Evolutionary conservation across 768 basidiomycete species (phyloP).

Genomic region (Russula emetica): DNA sequence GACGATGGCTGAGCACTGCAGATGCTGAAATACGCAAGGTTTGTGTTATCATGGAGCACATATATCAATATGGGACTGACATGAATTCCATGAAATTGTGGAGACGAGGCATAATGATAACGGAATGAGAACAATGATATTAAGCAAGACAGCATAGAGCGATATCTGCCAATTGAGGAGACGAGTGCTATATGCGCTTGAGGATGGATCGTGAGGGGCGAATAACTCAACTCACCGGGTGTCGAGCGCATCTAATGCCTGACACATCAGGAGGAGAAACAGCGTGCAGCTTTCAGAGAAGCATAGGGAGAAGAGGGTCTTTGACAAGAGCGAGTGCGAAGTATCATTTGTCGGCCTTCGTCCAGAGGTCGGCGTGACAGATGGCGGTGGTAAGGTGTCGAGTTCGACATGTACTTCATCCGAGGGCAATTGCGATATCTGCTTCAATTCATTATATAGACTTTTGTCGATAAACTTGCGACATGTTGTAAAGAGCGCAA

Average conservation of each 20-base stretch:
- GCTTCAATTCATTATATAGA: slow-evolving; percentile 25
- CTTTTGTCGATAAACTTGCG: slow-evolving; percentile 24
- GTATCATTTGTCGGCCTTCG: slow-evolving; percentile 24
- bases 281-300: slow-evolving; percentile 73
- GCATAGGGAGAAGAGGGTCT: slow-evolving; percentile 59
- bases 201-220: not conserved
- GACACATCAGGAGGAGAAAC: slow-evolving; percentile 69
- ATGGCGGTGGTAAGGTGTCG: slow-evolving; percentile 23
- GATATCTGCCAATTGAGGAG: slow-evolving; percentile 67
- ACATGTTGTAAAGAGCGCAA: slow-evolving; percentile 24
- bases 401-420: slow-evolving; percentile 11
- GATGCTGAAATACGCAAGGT: not conserved
- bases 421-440: slow-evolving; percentile 14
- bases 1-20: slow-evolving; percentile 8
- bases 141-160: slow-evolving; percentile 52
- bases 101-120: slow-evolving; percentile 58
- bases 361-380: slow-evolving; percentile 5
- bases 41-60: not conserved
- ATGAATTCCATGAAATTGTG: slow-evolving; percentile 33
- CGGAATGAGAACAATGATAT: slow-evolving; percentile 65
- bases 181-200: slow-evolving; percentile 45
- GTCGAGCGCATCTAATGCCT: slow-evolving; percentile 53
- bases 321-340: slow-evolving; percentile 54
- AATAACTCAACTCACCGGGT: slow-evolving; percentile 45
- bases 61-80: slow-evolving; percentile 23